Evolutionary conservation across 1,284 basidiomycete species (phyloP), one percentile per base, ranked within the genome.

Genomic region (Tranzscheliella williamsii): DNA sequence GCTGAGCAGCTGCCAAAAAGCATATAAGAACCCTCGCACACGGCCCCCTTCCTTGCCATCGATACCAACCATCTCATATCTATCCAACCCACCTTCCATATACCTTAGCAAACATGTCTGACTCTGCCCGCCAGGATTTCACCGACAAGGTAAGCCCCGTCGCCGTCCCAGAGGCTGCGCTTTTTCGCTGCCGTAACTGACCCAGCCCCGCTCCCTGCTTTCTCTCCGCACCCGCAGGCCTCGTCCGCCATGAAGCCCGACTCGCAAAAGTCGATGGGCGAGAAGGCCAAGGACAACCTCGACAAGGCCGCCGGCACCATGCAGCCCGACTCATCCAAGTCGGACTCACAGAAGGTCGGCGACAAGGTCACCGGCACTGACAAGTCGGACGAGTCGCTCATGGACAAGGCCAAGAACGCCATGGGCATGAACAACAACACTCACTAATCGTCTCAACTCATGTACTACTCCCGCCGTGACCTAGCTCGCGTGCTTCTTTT

Each of bases 341-440:
- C 67, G 27, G 63, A 50, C 63, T 60, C 70, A 27, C 76, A 78
- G 69, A 70, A 85, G 53, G 68, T 80, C n/a, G 80, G 82, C 39
- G 85, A 87, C 78, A 72, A 78, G 41, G 11, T 84, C 69, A 83
- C 83, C 54, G 81, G 56, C 46, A 36, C 33, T 23, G 53, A 67
- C 52, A 47, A 67, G 49, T 54, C 56, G 24, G 52, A 67, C 49
- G 52, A 55, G 42, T 63, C 60, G 21, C 20, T 67, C 56, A 30
- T 67, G 46, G 60, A 63, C 65, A 60, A 63, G 50, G 65, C 60
- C 41, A 67, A 67, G 65, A 51, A 67, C 55, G 55, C 65, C 32
- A 49, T 67, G 38, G 65, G 65, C 42, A 51, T 67, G 29, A 33
- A 51, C 55, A 58, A 54, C 58, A 52, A 51, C 39, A 32, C 29